A percentile compares a stretch with the other conserved stretches of the same genome.
Evolutionary conservation across 352 stramenopile genomes (phyloP).

Genomic region (Phytophthora podocarpi): DNA sequence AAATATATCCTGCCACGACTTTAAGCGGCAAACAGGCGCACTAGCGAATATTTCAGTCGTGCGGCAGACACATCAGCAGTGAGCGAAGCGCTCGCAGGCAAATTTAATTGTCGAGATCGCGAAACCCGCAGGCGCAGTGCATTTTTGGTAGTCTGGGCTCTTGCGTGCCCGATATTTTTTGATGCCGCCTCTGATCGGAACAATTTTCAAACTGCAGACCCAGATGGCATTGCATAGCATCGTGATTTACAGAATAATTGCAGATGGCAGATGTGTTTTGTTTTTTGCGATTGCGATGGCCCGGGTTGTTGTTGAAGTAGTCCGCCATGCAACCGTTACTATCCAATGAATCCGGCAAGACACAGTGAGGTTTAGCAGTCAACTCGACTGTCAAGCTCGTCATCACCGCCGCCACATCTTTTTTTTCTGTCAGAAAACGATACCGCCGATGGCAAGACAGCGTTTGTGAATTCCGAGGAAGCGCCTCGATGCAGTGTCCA

Average conservation of each 20-base stretch:
- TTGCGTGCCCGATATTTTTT: slow-evolving; percentile 12
- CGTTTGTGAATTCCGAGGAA: not conserved
- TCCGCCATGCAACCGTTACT: slow-evolving; percentile 12
- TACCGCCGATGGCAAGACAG: not conserved
- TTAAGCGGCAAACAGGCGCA: slow-evolving; percentile 28
- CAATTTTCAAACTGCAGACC: slow-evolving; percentile 11
- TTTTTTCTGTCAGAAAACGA: slow-evolving; percentile 2
- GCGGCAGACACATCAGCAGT: not conserved
- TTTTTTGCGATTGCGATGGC: slow-evolving; percentile 10
- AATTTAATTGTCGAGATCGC: slow-evolving; percentile 13
- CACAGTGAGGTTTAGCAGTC: too few species aligned
- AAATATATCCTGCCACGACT: too few species aligned
- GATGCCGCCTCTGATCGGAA: not conserved
- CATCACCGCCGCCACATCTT: slow-evolving; percentile 11
- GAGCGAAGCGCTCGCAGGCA: slow-evolving; percentile 1
- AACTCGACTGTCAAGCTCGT: too few species aligned
- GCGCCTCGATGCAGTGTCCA: not conserved
- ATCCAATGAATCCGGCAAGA: slow-evolving; percentile 28
- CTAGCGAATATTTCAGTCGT: slow-evolving; percentile 23
- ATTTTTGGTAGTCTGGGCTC: slow-evolving; percentile 26
- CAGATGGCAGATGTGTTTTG: slow-evolving; percentile 3
- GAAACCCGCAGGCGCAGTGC: not conserved
- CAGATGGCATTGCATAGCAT: slow-evolving; percentile 10
- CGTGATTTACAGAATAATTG: too few species aligned
- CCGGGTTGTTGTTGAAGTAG: slow-evolving; percentile 33